These are phyloP conservation scores for Mollisia scopiformis DNA, from an alignment of 2,329 filamentous ascomycete species.

Conservation along the genomic window DNA sequence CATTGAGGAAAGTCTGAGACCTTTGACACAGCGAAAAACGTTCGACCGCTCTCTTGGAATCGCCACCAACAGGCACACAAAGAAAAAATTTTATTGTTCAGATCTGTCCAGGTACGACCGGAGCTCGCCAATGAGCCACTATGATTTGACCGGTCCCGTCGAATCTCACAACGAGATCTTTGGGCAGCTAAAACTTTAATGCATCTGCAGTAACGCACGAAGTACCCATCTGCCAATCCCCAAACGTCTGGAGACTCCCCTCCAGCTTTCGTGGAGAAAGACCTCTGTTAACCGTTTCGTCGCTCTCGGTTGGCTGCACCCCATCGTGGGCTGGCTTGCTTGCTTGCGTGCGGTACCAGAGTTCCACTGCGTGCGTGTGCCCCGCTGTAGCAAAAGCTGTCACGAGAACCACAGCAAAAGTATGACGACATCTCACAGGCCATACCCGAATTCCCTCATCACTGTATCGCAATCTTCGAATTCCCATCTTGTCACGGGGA, in stretches of 20 bases:
- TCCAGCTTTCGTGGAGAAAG: not conserved
- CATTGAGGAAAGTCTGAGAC: not conserved
- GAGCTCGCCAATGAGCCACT: too few relatives aligned
- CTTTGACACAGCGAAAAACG: not conserved
- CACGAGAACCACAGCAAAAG: not conserved
- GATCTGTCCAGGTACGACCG: not conserved
- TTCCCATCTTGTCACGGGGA: slow-evolving; percentile 1
- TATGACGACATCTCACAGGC: not conserved
- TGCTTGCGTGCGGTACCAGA: not conserved
- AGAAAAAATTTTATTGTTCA: not conserved
- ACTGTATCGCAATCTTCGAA: not conserved
- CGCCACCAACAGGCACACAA: not conserved
- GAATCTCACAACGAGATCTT: not conserved
- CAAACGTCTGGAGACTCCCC: not conserved
- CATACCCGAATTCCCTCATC: too few relatives aligned
- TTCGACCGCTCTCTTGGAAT: not conserved
- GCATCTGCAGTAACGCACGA: too few relatives aligned
- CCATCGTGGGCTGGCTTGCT: not conserved
- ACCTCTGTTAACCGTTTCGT: too few relatives aligned
- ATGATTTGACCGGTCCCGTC: too few relatives aligned
- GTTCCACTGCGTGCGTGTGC: not conserved
- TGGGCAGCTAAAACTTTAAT: not conserved
- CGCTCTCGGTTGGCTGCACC: not conserved
- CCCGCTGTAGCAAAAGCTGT: not conserved
- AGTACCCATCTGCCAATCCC: too few relatives aligned